Conservation (phyloP, 805 yeast genomes). For the Clavispora carvajalis region DNA sequence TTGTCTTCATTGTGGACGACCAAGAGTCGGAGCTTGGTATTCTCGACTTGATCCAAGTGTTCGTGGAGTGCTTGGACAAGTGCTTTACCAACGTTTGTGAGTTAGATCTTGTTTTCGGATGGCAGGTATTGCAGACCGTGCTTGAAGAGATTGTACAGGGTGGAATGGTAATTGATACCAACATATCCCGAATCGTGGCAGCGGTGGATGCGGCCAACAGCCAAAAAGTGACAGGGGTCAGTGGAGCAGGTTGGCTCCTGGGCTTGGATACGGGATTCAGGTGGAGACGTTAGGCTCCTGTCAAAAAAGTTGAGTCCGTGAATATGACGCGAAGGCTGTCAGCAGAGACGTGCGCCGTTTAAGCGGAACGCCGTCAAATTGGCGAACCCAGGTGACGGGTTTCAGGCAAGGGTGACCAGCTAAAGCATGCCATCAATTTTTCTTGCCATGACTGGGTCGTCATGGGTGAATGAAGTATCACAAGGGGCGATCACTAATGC, state of each 20-base stretch:
- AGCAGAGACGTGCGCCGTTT: too few species aligned
- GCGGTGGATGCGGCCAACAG: conserved; percentile 72
- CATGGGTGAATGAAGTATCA: neutral
- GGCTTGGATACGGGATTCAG: conserved; percentile 15
- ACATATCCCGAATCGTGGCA: conserved; percentile 70
- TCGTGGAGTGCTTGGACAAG: conserved; percentile 89
- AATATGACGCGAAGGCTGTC: too few species aligned
- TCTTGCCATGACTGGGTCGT: too few species aligned
- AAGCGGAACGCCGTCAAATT: too few species aligned
- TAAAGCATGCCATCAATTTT: too few species aligned
- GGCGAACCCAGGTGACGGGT: too few species aligned
- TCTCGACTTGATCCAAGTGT: conserved; percentile 89
- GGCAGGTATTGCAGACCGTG: conserved; percentile 94
- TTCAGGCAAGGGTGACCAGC: too few species aligned
- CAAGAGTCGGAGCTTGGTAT: conserved; percentile 95
- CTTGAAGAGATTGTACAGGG: conserved; percentile 92
- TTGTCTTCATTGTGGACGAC: conserved; percentile 92
- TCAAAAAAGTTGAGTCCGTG: too few species aligned
- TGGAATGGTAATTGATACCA: conserved; percentile 96
- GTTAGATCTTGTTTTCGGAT: conserved; percentile 93
- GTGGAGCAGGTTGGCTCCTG: conserved; percentile 22
- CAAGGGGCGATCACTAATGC: neutral
- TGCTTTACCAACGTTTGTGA: conserved; percentile 96
- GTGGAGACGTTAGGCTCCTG: conserved; percentile 11
- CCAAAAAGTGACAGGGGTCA: conserved; percentile 31